A percentile compares a stretch with the other conserved stretches of the same genome.
These are phyloP conservation scores for Aspergillus candidus DNA, from an alignment of 2,329 filamentous ascomycete genomes.

Conservation along the genomic window DNA sequence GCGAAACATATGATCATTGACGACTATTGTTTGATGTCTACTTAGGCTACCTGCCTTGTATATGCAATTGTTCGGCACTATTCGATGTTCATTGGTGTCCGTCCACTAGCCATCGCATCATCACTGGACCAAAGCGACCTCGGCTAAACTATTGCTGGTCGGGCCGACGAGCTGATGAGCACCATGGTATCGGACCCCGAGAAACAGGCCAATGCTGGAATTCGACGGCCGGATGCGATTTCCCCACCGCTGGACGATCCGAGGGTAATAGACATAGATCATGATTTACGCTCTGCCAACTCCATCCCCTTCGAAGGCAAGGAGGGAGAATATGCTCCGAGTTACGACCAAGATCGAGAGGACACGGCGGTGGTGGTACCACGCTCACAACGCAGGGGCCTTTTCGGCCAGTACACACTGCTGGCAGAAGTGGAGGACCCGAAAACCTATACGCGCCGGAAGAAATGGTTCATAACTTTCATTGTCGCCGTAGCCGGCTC, in stretches of 20 bases:
- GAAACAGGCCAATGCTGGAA: no score
- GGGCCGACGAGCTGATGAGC: no score
- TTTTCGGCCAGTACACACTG: slow-evolving; percentile 64
- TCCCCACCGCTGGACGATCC: not conserved
- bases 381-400: slow-evolving; percentile 57
- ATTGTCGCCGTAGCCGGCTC: slow-evolving; percentile 71
- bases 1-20: not conserved
- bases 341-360: slow-evolving; percentile 16
- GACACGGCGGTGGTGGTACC: slow-evolving; percentile 45
- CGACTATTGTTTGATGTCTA: no score
- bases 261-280: slow-evolving; percentile 9
- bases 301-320: slow-evolving; percentile 13
- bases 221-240: not conserved
- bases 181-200: no score
- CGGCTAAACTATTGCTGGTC: no score
- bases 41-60: no score
- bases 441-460: slow-evolving; percentile 63
- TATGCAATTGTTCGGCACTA: no score
- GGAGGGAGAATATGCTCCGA: slow-evolving; percentile 15
- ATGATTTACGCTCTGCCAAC: slow-evolving; percentile 6
- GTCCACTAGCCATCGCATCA: no score
- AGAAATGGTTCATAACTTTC: slow-evolving; percentile 79
- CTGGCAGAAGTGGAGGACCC: slow-evolving; percentile 75
- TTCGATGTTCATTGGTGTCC: no score
- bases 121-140: no score